Base-by-base conservation (phyloP, 2,329 filamentous ascomycete genomes). In the Gaeumannomyces sp. region DNA sequence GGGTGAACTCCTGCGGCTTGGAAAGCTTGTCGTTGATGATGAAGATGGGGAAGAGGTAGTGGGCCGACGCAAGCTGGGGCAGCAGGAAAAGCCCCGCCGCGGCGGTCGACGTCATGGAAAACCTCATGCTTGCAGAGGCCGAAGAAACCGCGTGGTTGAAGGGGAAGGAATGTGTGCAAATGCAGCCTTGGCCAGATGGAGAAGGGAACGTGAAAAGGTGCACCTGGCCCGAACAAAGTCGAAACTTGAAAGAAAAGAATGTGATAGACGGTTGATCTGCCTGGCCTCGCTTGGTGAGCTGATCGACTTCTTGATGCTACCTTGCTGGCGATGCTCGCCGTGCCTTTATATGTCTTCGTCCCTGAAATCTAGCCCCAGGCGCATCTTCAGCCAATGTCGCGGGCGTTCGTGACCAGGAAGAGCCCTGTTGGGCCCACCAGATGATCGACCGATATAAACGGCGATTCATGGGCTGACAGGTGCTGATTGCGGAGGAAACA, bases 41-140 rank as follows among this genome's bases (percentile, higher is more conserved):
- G 56, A 66, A 65, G 61, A 66, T 65, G 38, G 73, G 72, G 64
- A 74, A 73, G 68, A 73, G 70, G 68, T 73, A 74, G 64, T 74
- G 72, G 28, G 71, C 72, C 6, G 68, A 70, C 1, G 66, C 70
- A 62, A 72, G 59, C 62, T 70, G 68, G 63, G 71, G 66, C n/a
- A 61, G 6, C n/a, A 53, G n/a, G 45, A 53, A n/a, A 53, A 53
- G 45, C 38, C 38, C 38, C 33, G 60, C 25, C 14, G 60, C 35
- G 60, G 60, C 60, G 35, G 27, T 22, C 16, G 50, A 29, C 4
- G 29, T 29, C 25, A 27, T 29, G 27, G 50, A 31, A 25, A n/a
- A 53, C 38, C 53, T 61, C 60, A 61, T 61, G n/a, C 8, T 19
- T 60, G 28, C 8, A 33, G 4, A 11, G 29, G 19, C 45, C 14